These are phyloP conservation scores for Trichoderma erinaceum DNA, from an alignment of 495 filamentous ascomycete species.

Conservation along the genomic window DNA sequence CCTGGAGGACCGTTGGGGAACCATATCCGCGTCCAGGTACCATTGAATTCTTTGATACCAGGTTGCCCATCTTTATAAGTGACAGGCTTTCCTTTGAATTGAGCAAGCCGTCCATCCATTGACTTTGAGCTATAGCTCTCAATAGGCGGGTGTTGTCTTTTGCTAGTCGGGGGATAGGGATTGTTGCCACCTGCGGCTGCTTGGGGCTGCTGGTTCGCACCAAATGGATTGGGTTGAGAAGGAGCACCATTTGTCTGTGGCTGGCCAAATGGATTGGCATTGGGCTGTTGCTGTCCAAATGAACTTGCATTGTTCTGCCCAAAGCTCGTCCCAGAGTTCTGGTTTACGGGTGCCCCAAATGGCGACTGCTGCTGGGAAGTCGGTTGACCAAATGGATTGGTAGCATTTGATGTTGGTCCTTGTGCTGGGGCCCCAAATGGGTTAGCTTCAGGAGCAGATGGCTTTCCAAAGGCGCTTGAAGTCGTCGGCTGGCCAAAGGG, in stretches of 20 bases:
- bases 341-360: neutral
- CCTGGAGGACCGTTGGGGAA: slow-evolving; percentile 64
- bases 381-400: slow-evolving; percentile 32
- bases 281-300: slow-evolving; percentile 7
- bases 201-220: neutral
- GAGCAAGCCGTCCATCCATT: slow-evolving; percentile 28
- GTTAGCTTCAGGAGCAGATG: slow-evolving; percentile 16
- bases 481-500: slow-evolving; percentile 21
- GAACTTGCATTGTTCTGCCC: slow-evolving; percentile 10
- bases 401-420: slow-evolving; percentile 21
- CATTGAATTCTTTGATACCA: slow-evolving; percentile 33
- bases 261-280: slow-evolving; percentile 26
- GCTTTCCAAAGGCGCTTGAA: slow-evolving; percentile 22
- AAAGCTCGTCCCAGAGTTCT: neutral
- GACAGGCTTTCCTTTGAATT: slow-evolving; percentile 40
- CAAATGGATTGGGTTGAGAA: slow-evolving; percentile 3
- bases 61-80: slow-evolving; percentile 29
- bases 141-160: slow-evolving; percentile 38
- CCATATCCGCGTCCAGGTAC: slow-evolving; percentile 52
- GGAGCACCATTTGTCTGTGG: neutral
- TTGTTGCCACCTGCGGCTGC: slow-evolving; percentile 17
- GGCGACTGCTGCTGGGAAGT: slow-evolving; percentile 1
- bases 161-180: slow-evolving; percentile 37
- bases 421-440: slow-evolving; percentile 25
- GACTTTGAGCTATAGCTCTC: slow-evolving; percentile 31